phyloP scores from a whole-genome alignment of 2,329 filamentous ascomycete genomes.

The Monilinia vaccinii-corymbosi region DNA sequence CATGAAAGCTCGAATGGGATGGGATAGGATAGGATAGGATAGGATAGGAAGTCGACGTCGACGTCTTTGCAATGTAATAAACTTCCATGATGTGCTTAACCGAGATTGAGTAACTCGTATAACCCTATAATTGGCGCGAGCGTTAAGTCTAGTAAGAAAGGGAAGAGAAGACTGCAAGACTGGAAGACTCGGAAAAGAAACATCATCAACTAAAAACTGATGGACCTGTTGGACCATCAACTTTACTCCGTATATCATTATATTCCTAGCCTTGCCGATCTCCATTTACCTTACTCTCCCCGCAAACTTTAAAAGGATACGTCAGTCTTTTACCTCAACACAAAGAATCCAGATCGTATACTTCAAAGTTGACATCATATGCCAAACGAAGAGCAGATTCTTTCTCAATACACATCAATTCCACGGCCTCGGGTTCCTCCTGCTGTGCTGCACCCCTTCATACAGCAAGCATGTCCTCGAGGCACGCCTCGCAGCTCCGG shows the following conservation, averaged over 20 bases:
- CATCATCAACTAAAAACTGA: neutral
- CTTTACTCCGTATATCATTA: too few relatives aligned
- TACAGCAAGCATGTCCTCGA: slow-evolving; percentile 34
- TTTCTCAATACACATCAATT: neutral
- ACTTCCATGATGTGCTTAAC: too few relatives aligned
- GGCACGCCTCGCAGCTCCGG: slow-evolving; percentile 51
- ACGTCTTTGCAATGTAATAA: too few relatives aligned
- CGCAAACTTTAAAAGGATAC: neutral
- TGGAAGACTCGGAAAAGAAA: neutral
- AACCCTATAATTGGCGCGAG: neutral
- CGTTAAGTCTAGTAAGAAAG: too few relatives aligned
- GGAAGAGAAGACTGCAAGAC: too few relatives aligned
- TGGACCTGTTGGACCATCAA: neutral
- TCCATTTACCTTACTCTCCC: neutral
- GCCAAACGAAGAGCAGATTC: too few relatives aligned
- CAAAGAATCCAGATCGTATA: neutral
- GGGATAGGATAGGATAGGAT: too few relatives aligned
- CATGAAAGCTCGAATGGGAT: too few relatives aligned
- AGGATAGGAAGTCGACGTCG: too few relatives aligned
- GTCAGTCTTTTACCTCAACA: neutral
- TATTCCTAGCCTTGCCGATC: neutral
- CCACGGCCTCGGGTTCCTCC: neutral
- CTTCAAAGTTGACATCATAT: too few relatives aligned
- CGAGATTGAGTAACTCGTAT: too few relatives aligned
- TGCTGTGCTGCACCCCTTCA: neutral